Evolutionary conservation across 345 rosid genomes (phyloP), one percentile per base, ranked within the genome.

Genomic region (Rhodamnia rubescens): DNA sequence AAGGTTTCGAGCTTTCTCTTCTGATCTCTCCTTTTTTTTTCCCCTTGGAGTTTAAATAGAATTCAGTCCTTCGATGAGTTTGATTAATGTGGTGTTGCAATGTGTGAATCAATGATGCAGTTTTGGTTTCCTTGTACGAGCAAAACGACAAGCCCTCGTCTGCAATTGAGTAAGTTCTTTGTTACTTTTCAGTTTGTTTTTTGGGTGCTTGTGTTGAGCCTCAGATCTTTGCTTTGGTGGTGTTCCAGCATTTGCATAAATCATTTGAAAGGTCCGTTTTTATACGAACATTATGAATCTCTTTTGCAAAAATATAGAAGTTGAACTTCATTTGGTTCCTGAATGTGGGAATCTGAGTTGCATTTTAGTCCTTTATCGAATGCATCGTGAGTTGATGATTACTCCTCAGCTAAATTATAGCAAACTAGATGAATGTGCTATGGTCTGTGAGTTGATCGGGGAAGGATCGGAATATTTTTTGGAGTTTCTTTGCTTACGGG

Each of bases 101-200:
- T 47, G 4, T 52, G 36, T 54, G 8, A 29, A 11, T 57, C 83
- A 27, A 10, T 51, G 58, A 53, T 93, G 89, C 87, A 97, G 98
- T 94, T 88, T 90, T 97, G 86, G 98, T 95, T 86, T 88, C 96
- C 49, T 90, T 95, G 82, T 97, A 95, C 89, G 99, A 97, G 91
- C 96, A 97, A 87, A 92, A 94, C 89, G 98, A 95, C 88, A 95
- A 95, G 87, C 99, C 98, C 85, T 93, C 96, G 55, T 95, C 98
- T 81, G 98, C 98, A 82, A 89, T 92, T 83, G 99, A 97, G 98
- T 95, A 90, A 91, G 99, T 95, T 82, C 44, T 16, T 21, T 53
- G n/a, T 53, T 83, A 11, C 24, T 4, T 26, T 61, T 47, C 27
- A 14, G 32, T 85, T 13, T 18, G 24, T 83, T 55, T 55, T 24